phyloP scores from a whole-genome alignment of 2,329 filamentous ascomycete species.

The Cordyceps fumosorosea region DNA sequence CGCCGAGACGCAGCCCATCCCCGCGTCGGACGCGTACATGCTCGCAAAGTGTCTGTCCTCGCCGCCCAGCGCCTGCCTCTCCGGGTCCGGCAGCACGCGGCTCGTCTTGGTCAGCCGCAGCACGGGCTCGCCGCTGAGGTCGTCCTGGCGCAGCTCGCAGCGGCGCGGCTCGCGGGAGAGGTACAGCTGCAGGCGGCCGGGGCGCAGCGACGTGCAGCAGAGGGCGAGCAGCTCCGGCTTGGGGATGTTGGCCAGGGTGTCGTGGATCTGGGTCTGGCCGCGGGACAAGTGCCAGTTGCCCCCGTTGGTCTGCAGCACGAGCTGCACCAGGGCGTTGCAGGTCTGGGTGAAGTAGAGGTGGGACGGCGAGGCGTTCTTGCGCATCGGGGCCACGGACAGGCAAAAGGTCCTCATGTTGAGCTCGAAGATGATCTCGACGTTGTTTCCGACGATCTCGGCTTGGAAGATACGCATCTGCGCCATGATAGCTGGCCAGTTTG shows the following conservation, averaged over 20 bases:
- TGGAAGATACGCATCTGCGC: background rate
- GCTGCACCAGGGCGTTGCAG: background rate
- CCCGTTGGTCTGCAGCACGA: background rate
- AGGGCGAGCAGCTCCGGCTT: background rate
- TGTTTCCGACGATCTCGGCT: background rate
- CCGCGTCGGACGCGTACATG: background rate
- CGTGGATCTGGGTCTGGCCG: background rate
- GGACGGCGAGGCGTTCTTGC: background rate
- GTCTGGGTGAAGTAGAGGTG: background rate
- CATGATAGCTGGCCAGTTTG: background rate
- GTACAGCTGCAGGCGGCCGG: background rate
- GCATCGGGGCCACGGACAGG: background rate
- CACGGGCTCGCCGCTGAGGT: background rate
- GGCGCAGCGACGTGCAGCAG: background rate
- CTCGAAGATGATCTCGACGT: background rate
- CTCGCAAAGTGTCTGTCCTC: background rate
- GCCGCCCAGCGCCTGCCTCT: background rate
- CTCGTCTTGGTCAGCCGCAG: background rate
- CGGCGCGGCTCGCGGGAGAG: background rate
- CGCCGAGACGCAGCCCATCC: background rate
- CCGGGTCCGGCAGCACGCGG: background rate
- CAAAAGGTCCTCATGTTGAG: background rate
- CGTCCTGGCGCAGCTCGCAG: background rate
- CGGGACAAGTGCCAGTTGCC: background rate
- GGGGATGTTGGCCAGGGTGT: background rate